Evolutionary conservation across 2,329 filamentous ascomycete genomes (phyloP).

Genomic region (Ophiostoma montium): DNA sequence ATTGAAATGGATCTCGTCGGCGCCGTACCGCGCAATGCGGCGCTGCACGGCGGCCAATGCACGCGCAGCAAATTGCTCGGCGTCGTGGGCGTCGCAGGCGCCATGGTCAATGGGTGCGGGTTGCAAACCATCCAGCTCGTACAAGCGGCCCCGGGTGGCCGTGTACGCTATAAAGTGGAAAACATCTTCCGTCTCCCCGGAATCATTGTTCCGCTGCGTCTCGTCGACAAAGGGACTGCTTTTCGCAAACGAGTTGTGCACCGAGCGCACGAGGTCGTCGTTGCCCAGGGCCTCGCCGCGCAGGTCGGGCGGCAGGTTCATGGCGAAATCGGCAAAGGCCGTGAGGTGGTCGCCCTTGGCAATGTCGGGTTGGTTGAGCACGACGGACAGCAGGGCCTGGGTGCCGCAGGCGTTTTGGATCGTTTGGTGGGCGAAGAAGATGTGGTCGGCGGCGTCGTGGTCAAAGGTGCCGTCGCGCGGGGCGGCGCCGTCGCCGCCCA

Average conservation of each 20-base stretch:
- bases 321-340: slow-evolving; percentile 80
- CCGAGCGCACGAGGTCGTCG: slow-evolving; percentile 55
- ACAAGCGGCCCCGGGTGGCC: slow-evolving; percentile 61
- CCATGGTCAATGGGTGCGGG: slow-evolving; percentile 87
- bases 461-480: slow-evolving; percentile 78
- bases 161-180: slow-evolving; percentile 98
- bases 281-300: slow-evolving; percentile 47
- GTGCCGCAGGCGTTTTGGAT: slow-evolving; percentile 98
- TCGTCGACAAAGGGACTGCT: slow-evolving; percentile 89
- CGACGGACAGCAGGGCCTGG: slow-evolving; percentile 80
- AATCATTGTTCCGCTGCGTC: slow-evolving; percentile 54
- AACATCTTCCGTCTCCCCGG: slow-evolving; percentile 64
- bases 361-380: slow-evolving; percentile 63
- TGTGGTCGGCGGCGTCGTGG: slow-evolving; percentile 52
- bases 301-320: slow-evolving; percentile 63
- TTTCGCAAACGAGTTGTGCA: slow-evolving; percentile 82
- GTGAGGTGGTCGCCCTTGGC: slow-evolving; percentile 57
- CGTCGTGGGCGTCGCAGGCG: slow-evolving; percentile 35
- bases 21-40: slow-evolving; percentile 71
- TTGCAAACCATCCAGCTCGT: slow-evolving; percentile 91
- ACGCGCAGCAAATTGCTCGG: slow-evolving; percentile 49
- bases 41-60: slow-evolving; percentile 79
- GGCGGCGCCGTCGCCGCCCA: slow-evolving; percentile 37
- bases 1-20: slow-evolving; percentile 87
- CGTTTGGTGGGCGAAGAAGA: slow-evolving; percentile 94